A percentile compares a stretch with the other conserved stretches of the same genome.
Conservation (phyloP, 768 basidiomycete genomes). For the Porphyrellus cyaneotinctus region DNA sequence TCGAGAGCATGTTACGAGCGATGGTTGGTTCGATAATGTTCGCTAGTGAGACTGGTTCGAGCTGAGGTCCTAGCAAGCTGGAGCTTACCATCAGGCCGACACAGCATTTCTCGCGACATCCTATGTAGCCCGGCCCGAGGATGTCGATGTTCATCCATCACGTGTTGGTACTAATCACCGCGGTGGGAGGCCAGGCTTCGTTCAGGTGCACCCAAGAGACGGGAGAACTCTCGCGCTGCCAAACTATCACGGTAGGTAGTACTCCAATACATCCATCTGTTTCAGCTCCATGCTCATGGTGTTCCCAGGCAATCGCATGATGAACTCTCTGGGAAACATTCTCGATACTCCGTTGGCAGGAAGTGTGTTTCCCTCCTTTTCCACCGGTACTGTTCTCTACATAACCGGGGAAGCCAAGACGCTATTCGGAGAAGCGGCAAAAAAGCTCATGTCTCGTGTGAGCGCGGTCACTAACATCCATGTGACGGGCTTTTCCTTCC, state of each 20-base stretch:
- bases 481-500: neutral
- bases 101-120: slow-evolving; percentile 52
- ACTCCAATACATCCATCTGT: neutral
- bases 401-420: slow-evolving; percentile 41
- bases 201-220: slow-evolving; percentile 54
- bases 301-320: slow-evolving; percentile 50
- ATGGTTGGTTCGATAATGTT: too few relatives aligned
- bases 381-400: slow-evolving; percentile 47
- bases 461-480: slow-evolving; percentile 38
- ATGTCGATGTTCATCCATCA: slow-evolving; percentile 44
- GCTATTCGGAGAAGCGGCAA: slow-evolving; percentile 25
- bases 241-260: slow-evolving; percentile 49
- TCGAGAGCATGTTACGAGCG: too few relatives aligned
- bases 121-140: slow-evolving; percentile 33
- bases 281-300: neutral
- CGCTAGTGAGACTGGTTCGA: too few relatives aligned
- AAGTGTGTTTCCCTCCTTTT: slow-evolving; percentile 53
- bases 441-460: slow-evolving; percentile 40
- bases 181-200: slow-evolving; percentile 58
- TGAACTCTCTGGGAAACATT: slow-evolving; percentile 64
- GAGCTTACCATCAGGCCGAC: slow-evolving; percentile 44
- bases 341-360: slow-evolving; percentile 53
- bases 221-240: slow-evolving; percentile 54
- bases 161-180: slow-evolving; percentile 64
- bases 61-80: too few relatives aligned